Evolutionary conservation across 352 stramenopile genomes (phyloP).

Genomic region (Elongisporangium undulatum): DNA sequence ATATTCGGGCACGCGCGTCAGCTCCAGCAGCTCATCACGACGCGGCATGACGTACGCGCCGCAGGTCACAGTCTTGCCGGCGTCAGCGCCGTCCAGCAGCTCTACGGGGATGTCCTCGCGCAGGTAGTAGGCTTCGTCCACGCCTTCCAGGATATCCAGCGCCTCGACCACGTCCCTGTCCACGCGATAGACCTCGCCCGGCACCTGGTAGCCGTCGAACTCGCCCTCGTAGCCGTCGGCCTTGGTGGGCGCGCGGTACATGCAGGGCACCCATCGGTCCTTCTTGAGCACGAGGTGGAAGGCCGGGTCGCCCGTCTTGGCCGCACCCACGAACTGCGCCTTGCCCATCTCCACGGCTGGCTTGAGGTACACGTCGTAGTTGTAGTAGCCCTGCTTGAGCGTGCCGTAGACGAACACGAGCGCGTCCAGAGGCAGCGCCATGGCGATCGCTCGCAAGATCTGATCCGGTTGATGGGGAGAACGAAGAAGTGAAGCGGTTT

Average conservation of each 20-base stretch:
- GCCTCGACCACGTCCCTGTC: slow-evolving; percentile 43
- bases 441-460: background rate
- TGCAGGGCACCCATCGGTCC: slow-evolving; percentile 52
- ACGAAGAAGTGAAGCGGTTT: background rate
- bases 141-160: slow-evolving; percentile 73
- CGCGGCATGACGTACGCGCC: slow-evolving; percentile 57
- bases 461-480: background rate
- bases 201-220: slow-evolving; percentile 35
- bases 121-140: slow-evolving; percentile 62
- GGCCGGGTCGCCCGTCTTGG: slow-evolving; percentile 28
- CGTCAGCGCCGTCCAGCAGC: slow-evolving; percentile 34
- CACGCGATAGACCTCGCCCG: slow-evolving; percentile 61
- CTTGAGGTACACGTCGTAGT: slow-evolving; percentile 67
- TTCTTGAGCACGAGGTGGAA: slow-evolving; percentile 59
- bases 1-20: slow-evolving; percentile 47
- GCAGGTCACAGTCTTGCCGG: slow-evolving; percentile 34
- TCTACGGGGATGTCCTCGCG: slow-evolving; percentile 57
- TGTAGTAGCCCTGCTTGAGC: slow-evolving; percentile 66
- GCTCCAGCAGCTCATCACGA: slow-evolving; percentile 40
- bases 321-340: slow-evolving; percentile 41
- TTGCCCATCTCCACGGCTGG: slow-evolving; percentile 38
- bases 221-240: slow-evolving; percentile 23
- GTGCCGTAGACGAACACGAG: slow-evolving; percentile 78
- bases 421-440: slow-evolving; percentile 21
- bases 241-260: slow-evolving; percentile 28